Percentiles rank a stretch among this genome's conserved stretches.
These are phyloP conservation scores for Aureobasidium zeae DNA, from an alignment of 2,329 filamentous ascomycete species.

Conservation along the genomic window DNA sequence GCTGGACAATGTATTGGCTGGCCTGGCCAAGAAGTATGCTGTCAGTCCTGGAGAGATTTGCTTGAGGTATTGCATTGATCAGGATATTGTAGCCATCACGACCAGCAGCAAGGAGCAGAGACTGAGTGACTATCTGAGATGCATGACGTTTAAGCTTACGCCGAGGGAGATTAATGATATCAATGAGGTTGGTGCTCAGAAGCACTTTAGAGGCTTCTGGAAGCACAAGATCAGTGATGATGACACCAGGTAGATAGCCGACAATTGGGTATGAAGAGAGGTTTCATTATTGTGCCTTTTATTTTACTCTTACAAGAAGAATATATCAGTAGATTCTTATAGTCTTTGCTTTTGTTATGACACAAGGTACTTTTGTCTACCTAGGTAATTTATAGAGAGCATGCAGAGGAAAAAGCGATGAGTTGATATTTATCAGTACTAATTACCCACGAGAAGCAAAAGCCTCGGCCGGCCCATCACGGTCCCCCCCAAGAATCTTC, in stretches of 20 bases:
- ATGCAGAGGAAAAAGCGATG: too few species aligned
- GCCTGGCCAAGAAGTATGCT: constrained; percentile 51
- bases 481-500: too few species aligned
- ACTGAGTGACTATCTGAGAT: constrained; percentile 48
- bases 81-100: constrained; percentile 50
- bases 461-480: too few species aligned
- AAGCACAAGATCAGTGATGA: constrained; percentile 38
- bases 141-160: constrained; percentile 49
- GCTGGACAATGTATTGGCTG: constrained; percentile 42
- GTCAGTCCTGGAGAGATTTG: constrained; percentile 49
- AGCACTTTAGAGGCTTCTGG: constrained; percentile 47
- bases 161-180: constrained; percentile 49
- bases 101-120: constrained; percentile 53
- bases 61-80: constrained; percentile 53
- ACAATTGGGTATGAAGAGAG: neutral
- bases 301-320: too few species aligned
- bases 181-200: constrained; percentile 38
- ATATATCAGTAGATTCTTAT: too few species aligned
- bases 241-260: constrained; percentile 28
- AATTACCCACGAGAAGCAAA: too few species aligned
- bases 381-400: too few species aligned
- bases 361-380: too few species aligned
- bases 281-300: neutral
- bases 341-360: too few species aligned
- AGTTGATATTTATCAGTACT: too few species aligned